Conservation (phyloP, 2,329 filamentous ascomycete genomes). For the Ceratocystis cubensis region DNA sequence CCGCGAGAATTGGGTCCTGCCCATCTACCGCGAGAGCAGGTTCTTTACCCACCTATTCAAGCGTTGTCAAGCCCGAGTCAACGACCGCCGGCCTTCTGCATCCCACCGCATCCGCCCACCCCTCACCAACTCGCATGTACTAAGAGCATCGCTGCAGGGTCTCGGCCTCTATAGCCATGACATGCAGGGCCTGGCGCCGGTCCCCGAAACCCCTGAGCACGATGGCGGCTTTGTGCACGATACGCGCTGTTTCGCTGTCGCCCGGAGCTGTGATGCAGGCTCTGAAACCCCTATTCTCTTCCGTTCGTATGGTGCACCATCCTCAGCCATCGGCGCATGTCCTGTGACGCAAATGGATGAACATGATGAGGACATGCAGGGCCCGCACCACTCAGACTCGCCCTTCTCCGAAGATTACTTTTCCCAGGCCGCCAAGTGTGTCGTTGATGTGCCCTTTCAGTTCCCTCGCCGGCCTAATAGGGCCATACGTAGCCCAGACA, state of each 20-base stretch:
- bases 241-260: neutral
- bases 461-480: neutral
- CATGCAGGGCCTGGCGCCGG: neutral
- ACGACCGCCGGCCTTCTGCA: neutral
- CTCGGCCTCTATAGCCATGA: neutral
- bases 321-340: neutral
- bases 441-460: neutral
- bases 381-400: neutral
- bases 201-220: neutral
- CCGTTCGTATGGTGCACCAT: neutral
- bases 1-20: neutral
- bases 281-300: neutral
- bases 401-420: constrained; percentile 1
- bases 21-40: constrained; percentile 5
- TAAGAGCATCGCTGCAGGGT: neutral
- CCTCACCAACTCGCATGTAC: neutral
- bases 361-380: neutral
- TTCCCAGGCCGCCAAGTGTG: neutral
- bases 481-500: neutral
- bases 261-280: neutral
- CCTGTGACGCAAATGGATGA: neutral
- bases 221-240: constrained; percentile 5
- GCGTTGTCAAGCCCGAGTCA: neutral
- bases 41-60: constrained; percentile 2
- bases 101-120: constrained; percentile 1